Evolutionary conservation across 805 yeast genomes (phyloP), one percentile per base, ranked within the genome.

Genomic region (Yamadazyma endophytica): DNA sequence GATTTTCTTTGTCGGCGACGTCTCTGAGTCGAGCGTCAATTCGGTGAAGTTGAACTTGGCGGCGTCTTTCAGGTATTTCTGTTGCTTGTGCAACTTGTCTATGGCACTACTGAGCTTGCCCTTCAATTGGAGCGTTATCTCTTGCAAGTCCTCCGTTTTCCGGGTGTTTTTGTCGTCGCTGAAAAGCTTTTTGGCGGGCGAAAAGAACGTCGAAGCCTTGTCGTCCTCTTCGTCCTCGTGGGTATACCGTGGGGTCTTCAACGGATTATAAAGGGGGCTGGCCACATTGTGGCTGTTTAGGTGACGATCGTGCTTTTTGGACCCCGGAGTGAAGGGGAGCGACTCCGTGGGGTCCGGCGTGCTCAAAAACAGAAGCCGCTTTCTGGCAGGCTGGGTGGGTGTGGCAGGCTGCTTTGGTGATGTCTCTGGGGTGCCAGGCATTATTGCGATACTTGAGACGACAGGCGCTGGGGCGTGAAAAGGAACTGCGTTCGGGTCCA

Each of bases 151-250:
- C 23, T 58, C 66, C 21, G 46, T 50, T 24, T 38, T 46, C 17
- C 46, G 46, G 13, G 36, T 35, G 8, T 42, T 37, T 20, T 36
- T 39, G 9, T 58, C 64, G 13, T 56, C 64, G 18, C 46, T 47
- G 31, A 62, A 64, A 14, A 64, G 48, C 30, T 56, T 55, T 31
- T 51, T 56, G 4, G 67, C 70, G 2, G 66, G 58, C 19, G 63
- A 55, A 39, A 64, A 62, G 38, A 45, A 65, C 42, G 56, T 64
- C 4, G 70, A 68, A 12, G 68, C 61, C 29, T 57, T 58, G 2
- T 31, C 44, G 6, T 30, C 37, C 13, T 29, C 40, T 17, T 47
- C 49, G 7, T 51, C 58, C 27, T 59, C 64, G 12, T 54, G 48
- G 34, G 52, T 27, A 29, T 52, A 49, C 24, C 63, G 44, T 5